Evolutionary conservation across 106 monocot genomes (phyloP).

Genomic region (Dioscorea alata): DNA sequence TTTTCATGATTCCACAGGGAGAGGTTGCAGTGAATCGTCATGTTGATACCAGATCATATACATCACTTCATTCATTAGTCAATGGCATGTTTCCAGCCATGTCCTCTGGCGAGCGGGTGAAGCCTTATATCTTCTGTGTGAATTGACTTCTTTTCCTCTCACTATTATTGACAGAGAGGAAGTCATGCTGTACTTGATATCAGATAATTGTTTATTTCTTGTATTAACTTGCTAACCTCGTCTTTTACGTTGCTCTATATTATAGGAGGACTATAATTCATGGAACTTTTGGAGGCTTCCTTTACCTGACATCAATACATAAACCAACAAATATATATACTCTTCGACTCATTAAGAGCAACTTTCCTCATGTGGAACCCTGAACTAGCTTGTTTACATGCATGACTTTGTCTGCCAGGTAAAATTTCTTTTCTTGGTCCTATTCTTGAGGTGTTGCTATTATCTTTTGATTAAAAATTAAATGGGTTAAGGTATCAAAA

Average conservation of each 20-base stretch:
- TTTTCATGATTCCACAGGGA: constrained; percentile 38
- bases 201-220: background rate
- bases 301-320: constrained; percentile 40
- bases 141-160: too few relatives aligned
- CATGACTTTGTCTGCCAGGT: constrained; percentile 1
- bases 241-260: background rate
- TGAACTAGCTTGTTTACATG: background rate
- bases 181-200: background rate
- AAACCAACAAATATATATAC: constrained; percentile 3
- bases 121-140: background rate
- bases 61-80: constrained; percentile 67
- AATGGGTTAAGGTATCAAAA: background rate
- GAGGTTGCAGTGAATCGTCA: constrained; percentile 66
- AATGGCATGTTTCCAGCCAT: constrained; percentile 80
- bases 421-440: background rate
- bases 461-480: background rate
- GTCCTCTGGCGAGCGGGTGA: constrained; percentile 59
- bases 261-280: constrained; percentile 73
- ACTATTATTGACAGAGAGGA: too few relatives aligned
- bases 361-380: background rate
- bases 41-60: constrained; percentile 74
- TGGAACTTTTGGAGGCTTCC: constrained; percentile 85
- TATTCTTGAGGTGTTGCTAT: background rate
- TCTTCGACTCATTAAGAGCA: background rate
- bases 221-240: background rate